Percentiles rank a stretch among this genome's conserved stretches.
phyloP scores from a whole-genome alignment of 306 rosid genomes.

The Hylodesmum podocarpum region DNA sequence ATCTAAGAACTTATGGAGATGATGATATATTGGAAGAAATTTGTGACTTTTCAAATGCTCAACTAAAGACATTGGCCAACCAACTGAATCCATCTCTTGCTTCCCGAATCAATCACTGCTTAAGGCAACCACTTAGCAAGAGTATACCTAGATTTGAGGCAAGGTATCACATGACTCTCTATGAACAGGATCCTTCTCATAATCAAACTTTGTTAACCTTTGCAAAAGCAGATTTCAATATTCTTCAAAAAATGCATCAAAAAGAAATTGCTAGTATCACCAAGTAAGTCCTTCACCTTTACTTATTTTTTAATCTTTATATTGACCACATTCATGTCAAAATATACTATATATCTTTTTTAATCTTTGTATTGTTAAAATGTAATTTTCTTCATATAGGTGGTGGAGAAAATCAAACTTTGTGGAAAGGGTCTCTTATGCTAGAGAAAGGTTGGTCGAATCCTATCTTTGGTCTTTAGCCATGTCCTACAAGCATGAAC shows the following conservation, averaged over 20 bases:
- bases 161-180: neutral
- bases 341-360: no score
- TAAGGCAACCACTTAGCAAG: constrained; percentile 11
- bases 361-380: neutral
- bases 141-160: constrained; percentile 3
- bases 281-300: neutral
- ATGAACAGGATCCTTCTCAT: constrained; percentile 7
- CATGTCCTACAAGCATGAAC: constrained; percentile 18
- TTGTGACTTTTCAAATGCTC: constrained; percentile 10
- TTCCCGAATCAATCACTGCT: neutral
- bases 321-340: no score
- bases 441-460: constrained; percentile 43
- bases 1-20: constrained; percentile 35
- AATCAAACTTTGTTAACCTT: neutral
- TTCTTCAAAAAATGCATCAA: constrained; percentile 2
- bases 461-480: constrained; percentile 22
- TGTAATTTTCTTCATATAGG: constrained; percentile 19
- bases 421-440: constrained; percentile 13
- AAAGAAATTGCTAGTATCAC: neutral
- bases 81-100: neutral
- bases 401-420: constrained; percentile 44
- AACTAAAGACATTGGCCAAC: neutral
- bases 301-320: no score
- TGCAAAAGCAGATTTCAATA: constrained; percentile 36
- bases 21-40: constrained; percentile 44